Conservation (phyloP, 208 protist species). For the Acanthamoeba royreba region DNA sequence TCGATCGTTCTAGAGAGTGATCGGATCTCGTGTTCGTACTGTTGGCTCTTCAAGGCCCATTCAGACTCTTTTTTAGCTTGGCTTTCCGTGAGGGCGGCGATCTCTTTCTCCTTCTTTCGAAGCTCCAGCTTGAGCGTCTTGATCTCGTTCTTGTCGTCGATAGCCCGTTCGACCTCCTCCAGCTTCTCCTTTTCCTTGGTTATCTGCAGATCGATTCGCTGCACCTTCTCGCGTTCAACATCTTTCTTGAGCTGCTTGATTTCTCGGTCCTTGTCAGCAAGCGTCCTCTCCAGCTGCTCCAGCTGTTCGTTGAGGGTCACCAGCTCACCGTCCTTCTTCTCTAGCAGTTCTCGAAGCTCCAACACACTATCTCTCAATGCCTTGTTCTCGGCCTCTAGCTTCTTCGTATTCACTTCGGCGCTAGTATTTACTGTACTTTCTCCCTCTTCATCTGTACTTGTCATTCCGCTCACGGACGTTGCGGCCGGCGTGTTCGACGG, state of each 20-base stretch:
- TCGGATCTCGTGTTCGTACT: background rate
- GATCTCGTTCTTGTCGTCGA: slow-evolving; percentile 14
- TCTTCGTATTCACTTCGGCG: background rate
- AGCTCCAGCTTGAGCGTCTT: background rate
- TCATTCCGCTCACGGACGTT: background rate
- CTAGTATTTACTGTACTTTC: background rate
- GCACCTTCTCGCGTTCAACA: background rate
- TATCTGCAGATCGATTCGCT: background rate
- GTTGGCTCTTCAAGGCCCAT: background rate
- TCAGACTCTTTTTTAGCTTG: background rate
- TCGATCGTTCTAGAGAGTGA: background rate
- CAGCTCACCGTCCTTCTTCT: background rate
- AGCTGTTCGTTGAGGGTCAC: background rate
- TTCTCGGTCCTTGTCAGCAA: background rate
- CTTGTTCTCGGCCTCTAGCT: background rate
- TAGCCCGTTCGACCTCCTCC: background rate
- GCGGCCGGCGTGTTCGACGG: background rate
- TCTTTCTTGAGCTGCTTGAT: background rate
- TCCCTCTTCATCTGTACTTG: background rate
- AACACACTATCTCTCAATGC: background rate
- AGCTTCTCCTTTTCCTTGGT: background rate
- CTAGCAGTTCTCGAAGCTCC: background rate
- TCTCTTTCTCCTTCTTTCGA: background rate
- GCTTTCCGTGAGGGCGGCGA: background rate
- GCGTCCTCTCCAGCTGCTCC: background rate